These are phyloP conservation scores for Fusarium guadeloupense DNA, from an alignment of 2,329 filamentous ascomycete genomes.

Conservation along the genomic window DNA sequence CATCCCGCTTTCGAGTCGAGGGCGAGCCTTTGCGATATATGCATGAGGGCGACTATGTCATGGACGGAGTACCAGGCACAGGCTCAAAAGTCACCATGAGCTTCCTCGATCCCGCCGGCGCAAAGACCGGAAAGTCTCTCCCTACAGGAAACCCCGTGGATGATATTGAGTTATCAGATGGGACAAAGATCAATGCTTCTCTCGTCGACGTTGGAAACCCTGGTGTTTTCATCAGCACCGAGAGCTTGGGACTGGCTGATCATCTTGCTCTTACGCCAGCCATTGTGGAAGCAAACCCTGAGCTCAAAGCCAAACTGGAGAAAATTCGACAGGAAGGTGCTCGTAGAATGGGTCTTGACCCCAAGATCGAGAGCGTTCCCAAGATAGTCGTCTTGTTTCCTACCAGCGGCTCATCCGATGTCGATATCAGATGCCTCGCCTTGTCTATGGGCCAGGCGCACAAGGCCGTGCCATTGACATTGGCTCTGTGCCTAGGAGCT, in stretches of 20 bases:
- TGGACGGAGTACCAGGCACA: constrained; percentile 71
- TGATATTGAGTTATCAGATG: constrained; percentile 51
- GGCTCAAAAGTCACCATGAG: constrained; percentile 66
- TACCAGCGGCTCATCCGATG: constrained; percentile 38
- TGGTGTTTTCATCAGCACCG: constrained; percentile 67
- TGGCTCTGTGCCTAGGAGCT: constrained; percentile 61
- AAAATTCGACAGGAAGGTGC: constrained; percentile 66
- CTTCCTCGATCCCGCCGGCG: constrained; percentile 70
- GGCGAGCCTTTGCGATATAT: constrained; percentile 47
- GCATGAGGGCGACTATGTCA: constrained; percentile 62
- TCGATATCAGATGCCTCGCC: constrained; percentile 57
- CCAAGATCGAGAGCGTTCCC: constrained; percentile 61
- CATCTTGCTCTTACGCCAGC: constrained; percentile 62
- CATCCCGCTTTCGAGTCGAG: constrained; percentile 63
- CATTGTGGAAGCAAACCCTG: constrained; percentile 57
- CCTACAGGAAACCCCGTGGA: constrained; percentile 65
- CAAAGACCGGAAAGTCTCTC: constrained; percentile 64
- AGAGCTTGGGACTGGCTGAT: constrained; percentile 58
- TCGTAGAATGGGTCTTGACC: constrained; percentile 67
- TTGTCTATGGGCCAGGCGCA: constrained; percentile 66
- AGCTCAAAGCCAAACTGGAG: constrained; percentile 60
- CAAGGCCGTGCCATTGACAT: constrained; percentile 64
- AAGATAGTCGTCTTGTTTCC: constrained; percentile 65
- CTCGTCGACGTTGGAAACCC: constrained; percentile 73
- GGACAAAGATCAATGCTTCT: constrained; percentile 57